Evolutionary conservation across 352 stramenopile species (phyloP).

Genomic region (Globisporangium nunn): DNA sequence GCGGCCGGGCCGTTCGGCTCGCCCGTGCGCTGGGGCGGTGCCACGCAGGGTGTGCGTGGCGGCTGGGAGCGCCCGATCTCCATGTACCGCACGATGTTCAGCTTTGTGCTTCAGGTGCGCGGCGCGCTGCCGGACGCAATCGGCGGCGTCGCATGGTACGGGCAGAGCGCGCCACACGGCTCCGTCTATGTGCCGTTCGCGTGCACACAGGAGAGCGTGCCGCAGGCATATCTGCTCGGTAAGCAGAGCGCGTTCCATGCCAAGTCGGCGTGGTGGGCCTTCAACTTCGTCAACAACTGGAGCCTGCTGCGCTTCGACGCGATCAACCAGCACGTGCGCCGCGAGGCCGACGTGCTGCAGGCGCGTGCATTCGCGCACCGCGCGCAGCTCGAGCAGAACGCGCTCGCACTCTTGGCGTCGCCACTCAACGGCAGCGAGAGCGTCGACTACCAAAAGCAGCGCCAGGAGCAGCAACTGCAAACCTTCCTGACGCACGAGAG

Average conservation of each 20-base stretch:
- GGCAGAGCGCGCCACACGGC: conserved; percentile 36
- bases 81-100: conserved; percentile 79
- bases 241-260: conserved; percentile 46
- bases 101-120: conserved; percentile 50
- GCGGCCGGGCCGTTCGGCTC: conserved; percentile 82
- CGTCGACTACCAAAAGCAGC: conserved; percentile 1
- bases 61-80: conserved; percentile 85
- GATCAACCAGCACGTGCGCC: conserved; percentile 37
- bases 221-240: conserved; percentile 33
- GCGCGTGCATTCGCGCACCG: neutral
- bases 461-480: conserved; percentile 15
- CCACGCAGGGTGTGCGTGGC: conserved; percentile 30
- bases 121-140: conserved; percentile 21
- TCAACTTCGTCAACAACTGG: conserved; percentile 76
- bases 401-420: too few relatives aligned
- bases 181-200: conserved; percentile 54
- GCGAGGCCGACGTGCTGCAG: neutral
- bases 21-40: conserved; percentile 68
- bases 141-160: conserved; percentile 46
- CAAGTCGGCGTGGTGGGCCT: conserved; percentile 60
- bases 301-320: conserved; percentile 52
- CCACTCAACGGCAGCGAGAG: conserved; percentile 8
- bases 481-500: conserved; percentile 12
- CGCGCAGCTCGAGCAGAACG: conserved; percentile 4
- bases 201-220: conserved; percentile 29